Conservation (phyloP, 345 rosid species). For the Iberis pinnata region DNA sequence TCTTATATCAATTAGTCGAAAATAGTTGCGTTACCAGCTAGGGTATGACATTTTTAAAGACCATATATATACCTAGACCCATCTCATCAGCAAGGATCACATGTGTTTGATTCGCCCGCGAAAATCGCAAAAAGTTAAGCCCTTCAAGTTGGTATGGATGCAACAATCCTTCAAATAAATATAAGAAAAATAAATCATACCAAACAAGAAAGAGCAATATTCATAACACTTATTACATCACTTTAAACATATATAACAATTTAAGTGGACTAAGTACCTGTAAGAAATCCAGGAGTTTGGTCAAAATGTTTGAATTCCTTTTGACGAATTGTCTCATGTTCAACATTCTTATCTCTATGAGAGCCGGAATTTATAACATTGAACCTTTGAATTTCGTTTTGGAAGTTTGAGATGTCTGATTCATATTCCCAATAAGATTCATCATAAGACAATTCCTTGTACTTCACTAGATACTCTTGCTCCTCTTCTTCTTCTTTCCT, state of each 20-base stretch:
- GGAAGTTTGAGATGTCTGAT: slow-evolving; percentile 72
- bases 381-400: slow-evolving; percentile 64
- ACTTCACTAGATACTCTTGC: slow-evolving; percentile 71
- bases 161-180: slow-evolving; percentile 55
- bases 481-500: slow-evolving; percentile 37
- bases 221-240: neutral
- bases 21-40: neutral
- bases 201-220: slow-evolving; percentile 9
- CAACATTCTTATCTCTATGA: slow-evolving; percentile 42
- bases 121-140: slow-evolving; percentile 67
- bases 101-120: slow-evolving; percentile 80
- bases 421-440: slow-evolving; percentile 89
- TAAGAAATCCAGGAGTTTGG: slow-evolving; percentile 70
- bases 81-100: slow-evolving; percentile 93
- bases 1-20: neutral
- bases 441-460: slow-evolving; percentile 65
- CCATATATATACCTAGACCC: slow-evolving; percentile 94
- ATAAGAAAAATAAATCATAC: slow-evolving; percentile 18
- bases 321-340: slow-evolving; percentile 36
- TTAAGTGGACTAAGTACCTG: slow-evolving; percentile 41
- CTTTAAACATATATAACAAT: neutral
- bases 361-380: slow-evolving; percentile 44
- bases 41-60: slow-evolving; percentile 2
- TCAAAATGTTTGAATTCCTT: slow-evolving; percentile 58
- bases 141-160: slow-evolving; percentile 91